Evolutionary conservation across 148 eudicot genomes (phyloP), one percentile per base, ranked within the genome.

Genomic region (Chenopodium berlandieri): DNA sequence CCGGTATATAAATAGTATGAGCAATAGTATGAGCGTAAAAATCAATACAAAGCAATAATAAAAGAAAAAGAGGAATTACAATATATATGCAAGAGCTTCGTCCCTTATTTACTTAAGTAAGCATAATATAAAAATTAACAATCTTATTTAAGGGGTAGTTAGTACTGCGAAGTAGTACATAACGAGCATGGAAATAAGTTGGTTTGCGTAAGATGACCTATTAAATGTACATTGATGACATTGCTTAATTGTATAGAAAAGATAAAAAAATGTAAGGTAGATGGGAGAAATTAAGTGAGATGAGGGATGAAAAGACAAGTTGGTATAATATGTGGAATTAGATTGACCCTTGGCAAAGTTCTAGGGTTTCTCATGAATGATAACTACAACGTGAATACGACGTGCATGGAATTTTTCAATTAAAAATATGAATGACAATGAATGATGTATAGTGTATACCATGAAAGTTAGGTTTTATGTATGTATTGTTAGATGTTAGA

Each of bases 401-500:
- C 88, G 88, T 85, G 90, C 89, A 87, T 86, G 89, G 75, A 83
- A 82, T 68, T 81, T 60, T 25, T 14, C 23, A 48, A 65, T 47
- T 77, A 77, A 22, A 11, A 73, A 9, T n/a, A 40, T 67, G 16
- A 11, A 68, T n/a, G 76, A 76, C 19, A 20, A 69, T 46, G 63
- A 63, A 9, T 40, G 75, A 34, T 72, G 14, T 56, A 37, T 79
- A 40, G 44, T 40, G 9, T 56, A 56, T 56, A 17, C 62, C 20
- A 80, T 80, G 7, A 34, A 79, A 76, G 56, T 54, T 81, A 73
- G 81, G 87, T 70, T 50, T 7, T 32, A 9, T 25, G 17, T 52
- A 9, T 25, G 9, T 19, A 22, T 79, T 19, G 25, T 52, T 48
- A 20, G 25, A 74, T 46, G n/a, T 40, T 7, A 56, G 20, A 4